Evolutionary conservation across 2,329 filamentous ascomycete genomes (phyloP).

Genomic region (Aspergillus sp.): DNA sequence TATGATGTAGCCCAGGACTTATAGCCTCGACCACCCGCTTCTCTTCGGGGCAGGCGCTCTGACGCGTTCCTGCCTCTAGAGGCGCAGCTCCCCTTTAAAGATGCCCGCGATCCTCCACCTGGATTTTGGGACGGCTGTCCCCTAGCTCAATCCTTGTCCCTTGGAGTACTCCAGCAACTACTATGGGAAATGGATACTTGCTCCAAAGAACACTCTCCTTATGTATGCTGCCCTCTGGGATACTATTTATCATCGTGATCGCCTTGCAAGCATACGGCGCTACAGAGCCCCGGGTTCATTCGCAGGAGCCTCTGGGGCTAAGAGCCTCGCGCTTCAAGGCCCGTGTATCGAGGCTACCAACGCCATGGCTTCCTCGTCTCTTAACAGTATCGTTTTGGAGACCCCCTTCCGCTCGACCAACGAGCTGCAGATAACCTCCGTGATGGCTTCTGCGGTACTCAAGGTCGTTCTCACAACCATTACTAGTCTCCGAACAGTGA

Average conservation of each 20-base stretch:
- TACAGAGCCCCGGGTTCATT: background rate
- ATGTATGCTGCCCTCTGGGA: conserved; percentile 10
- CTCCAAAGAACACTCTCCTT: background rate
- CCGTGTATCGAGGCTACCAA: conserved; percentile 2
- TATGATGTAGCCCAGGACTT: background rate
- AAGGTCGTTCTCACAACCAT: background rate
- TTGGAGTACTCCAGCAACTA: background rate
- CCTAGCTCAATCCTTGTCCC: background rate
- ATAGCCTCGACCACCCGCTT: background rate
- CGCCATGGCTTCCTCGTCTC: background rate
- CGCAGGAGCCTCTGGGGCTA: conserved; percentile 12
- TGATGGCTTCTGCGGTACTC: background rate
- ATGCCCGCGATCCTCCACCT: background rate
- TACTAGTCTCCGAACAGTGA: background rate
- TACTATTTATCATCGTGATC: conserved; percentile 12
- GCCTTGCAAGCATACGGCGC: conserved; percentile 11
- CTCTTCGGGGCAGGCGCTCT: background rate
- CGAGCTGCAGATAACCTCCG: background rate
- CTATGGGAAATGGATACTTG: conserved; percentile 1
- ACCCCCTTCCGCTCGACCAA: background rate
- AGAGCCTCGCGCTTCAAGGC: background rate
- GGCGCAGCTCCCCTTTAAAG: background rate
- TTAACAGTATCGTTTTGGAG: background rate
- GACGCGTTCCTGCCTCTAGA: conserved; percentile 4
- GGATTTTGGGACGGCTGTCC: background rate